Evolutionary conservation across 495 filamentous ascomycete species (phyloP).

Genomic region (Penicillium coprophilum): DNA sequence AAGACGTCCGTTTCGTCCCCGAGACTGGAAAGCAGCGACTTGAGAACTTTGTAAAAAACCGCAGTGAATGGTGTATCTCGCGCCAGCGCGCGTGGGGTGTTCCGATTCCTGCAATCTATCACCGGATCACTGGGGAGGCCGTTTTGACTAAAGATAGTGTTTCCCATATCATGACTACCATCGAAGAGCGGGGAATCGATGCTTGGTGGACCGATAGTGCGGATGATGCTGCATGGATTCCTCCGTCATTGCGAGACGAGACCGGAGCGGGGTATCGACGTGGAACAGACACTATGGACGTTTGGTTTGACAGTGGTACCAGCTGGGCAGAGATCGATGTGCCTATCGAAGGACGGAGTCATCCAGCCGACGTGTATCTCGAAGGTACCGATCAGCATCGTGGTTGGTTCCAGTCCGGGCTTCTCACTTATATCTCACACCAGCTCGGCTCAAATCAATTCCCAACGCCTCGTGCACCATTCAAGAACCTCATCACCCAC

Average conservation of each 20-base stretch:
- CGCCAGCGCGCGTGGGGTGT: constrained; percentile 95
- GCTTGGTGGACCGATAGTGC: constrained; percentile 88
- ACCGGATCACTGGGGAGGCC: constrained; percentile 62
- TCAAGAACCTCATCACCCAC: constrained; percentile 85
- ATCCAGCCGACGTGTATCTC: constrained; percentile 81
- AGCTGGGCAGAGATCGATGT: constrained; percentile 72
- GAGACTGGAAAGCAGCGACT: constrained; percentile 68
- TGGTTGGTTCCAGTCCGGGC: constrained; percentile 98
- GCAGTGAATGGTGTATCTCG: constrained; percentile 99
- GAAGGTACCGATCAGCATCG: constrained; percentile 96
- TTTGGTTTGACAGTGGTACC: constrained; percentile 98
- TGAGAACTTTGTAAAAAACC: constrained; percentile 77
- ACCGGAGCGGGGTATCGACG: constrained; percentile 54
- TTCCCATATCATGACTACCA: constrained; percentile 77
- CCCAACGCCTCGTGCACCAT: constrained; percentile 58
- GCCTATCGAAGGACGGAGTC: constrained; percentile 38
- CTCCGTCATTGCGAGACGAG: constrained; percentile 50
- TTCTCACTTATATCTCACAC: constrained; percentile 78
- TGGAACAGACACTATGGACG: constrained; percentile 98
- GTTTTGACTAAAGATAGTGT: constrained; percentile 76
- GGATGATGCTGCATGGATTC: constrained; percentile 73
- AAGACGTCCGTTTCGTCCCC: constrained; percentile 76
- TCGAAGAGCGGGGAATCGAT: constrained; percentile 75
- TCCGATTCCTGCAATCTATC: constrained; percentile 89
- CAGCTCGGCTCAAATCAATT: constrained; percentile 47